Conservation (phyloP, 768 basidiomycete genomes). For the Naganishia vaughanmartiniae region DNA sequence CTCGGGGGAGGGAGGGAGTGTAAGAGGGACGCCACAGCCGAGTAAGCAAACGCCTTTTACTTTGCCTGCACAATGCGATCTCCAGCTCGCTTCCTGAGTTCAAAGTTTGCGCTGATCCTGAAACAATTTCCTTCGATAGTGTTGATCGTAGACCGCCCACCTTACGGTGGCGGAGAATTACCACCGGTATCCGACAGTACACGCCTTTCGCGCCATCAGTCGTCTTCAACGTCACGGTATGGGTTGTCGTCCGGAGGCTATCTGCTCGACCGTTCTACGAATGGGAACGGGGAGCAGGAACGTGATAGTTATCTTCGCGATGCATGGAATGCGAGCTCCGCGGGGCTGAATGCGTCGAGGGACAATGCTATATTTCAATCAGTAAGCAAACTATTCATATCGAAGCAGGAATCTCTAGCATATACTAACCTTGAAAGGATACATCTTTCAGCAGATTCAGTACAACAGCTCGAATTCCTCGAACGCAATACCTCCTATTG, state of each 20-base stretch:
- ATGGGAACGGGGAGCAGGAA: background rate
- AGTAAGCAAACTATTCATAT: background rate
- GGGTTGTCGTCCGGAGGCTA: background rate
- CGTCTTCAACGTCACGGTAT: background rate
- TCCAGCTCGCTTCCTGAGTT: background rate
- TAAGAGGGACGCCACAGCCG: background rate
- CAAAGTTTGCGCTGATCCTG: background rate
- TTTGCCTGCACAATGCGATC: background rate
- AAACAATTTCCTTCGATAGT: background rate
- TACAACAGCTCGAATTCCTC: background rate
- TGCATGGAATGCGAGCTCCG: background rate
- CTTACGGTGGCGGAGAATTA: background rate
- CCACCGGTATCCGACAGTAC: background rate
- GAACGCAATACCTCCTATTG: background rate
- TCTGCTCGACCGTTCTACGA: background rate
- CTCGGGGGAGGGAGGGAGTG: background rate
- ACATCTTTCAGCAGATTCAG: background rate
- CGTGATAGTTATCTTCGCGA: conserved; percentile 12
- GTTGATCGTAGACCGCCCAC: background rate
- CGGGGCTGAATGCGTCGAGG: background rate
- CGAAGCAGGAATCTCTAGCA: background rate
- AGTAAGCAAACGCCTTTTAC: background rate
- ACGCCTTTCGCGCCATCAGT: background rate
- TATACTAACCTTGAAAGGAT: background rate
- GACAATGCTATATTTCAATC: background rate